phyloP scores from a whole-genome alignment of 305 asterid genomes.

The Fraxinus greggii region DNA sequence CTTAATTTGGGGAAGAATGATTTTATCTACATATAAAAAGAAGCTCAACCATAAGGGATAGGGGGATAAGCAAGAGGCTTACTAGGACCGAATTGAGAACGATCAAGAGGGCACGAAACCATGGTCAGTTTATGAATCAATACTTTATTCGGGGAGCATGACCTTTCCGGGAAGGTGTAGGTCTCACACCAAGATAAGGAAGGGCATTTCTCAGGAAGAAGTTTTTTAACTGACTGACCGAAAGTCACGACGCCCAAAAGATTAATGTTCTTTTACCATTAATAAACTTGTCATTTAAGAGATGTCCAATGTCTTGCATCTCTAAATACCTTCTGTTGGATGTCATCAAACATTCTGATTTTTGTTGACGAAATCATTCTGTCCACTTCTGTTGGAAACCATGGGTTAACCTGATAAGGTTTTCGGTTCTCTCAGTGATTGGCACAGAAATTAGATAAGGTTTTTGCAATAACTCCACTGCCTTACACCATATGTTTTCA shows the following conservation, averaged over 20 bases:
- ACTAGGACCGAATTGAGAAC: not conserved
- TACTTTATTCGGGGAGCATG: not conserved
- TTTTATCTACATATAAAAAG: not conserved
- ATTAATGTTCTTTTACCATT: not conserved
- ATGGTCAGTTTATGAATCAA: not conserved
- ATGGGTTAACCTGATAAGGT: not conserved
- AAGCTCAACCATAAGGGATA: not conserved
- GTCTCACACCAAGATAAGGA: not conserved
- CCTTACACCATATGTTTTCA: not conserved
- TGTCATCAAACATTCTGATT: not conserved
- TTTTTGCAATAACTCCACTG: not conserved
- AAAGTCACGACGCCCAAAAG: not conserved
- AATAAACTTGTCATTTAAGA: not conserved
- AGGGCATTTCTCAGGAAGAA: not conserved
- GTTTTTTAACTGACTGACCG: not conserved
- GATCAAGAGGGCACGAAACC: not conserved
- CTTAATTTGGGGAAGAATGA: conserved; percentile 6
- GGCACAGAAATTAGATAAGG: not conserved
- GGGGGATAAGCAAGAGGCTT: not conserved
- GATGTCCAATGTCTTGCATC: not conserved
- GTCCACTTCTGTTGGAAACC: not conserved
- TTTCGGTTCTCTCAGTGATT: not conserved
- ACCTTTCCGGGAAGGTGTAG: not conserved
- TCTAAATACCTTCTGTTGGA: not conserved
- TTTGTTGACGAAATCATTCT: not conserved